A percentile compares a stretch with the other conserved stretches of the same genome.
phyloP scores from a whole-genome alignment of 352 stramenopile species.

The Peronosclerospora sorghi region DNA sequence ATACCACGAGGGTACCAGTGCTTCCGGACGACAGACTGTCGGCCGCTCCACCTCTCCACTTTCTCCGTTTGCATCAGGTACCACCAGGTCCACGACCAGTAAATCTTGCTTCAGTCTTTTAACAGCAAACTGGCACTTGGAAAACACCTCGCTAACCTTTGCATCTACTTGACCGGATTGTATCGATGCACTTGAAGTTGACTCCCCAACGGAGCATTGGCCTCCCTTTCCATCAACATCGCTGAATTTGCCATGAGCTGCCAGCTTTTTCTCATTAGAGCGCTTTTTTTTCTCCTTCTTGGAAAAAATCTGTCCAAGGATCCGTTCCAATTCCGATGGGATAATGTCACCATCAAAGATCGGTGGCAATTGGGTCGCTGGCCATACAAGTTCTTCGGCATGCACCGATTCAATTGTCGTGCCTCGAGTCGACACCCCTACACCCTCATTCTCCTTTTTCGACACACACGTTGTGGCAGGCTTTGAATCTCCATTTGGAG shows the following conservation, averaged over 20 bases:
- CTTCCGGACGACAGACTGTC: conserved; percentile 24
- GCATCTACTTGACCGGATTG: conserved; percentile 29
- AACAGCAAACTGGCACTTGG: conserved; percentile 43
- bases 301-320: conserved; percentile 50
- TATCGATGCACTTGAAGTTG: conserved; percentile 1
- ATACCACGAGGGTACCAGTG: conserved; percentile 41
- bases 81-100: conserved; percentile 58
- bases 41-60: conserved; percentile 3
- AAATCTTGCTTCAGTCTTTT: conserved; percentile 70
- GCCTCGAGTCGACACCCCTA: conserved; percentile 38
- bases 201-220: no score
- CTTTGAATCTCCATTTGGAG: conserved; percentile 2
- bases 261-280: conserved; percentile 19
- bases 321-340: conserved; percentile 59
- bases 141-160: conserved; percentile 62
- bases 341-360: conserved; percentile 81
- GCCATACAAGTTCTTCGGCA: conserved; percentile 83
- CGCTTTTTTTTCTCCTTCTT: conserved; percentile 54
- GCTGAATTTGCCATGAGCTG: conserved; percentile 27
- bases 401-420: conserved; percentile 66
- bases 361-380: conserved; percentile 40
- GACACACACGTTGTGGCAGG: conserved; percentile 13
- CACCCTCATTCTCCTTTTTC: conserved; percentile 19
- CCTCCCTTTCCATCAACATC: conserved; percentile 29
- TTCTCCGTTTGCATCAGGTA: conserved; percentile 6